Percentiles rank a stretch among this genome's conserved stretches.
phyloP scores from a whole-genome alignment of 2,329 filamentous ascomycete species.

The Hymenoscyphus fructigenus region DNA sequence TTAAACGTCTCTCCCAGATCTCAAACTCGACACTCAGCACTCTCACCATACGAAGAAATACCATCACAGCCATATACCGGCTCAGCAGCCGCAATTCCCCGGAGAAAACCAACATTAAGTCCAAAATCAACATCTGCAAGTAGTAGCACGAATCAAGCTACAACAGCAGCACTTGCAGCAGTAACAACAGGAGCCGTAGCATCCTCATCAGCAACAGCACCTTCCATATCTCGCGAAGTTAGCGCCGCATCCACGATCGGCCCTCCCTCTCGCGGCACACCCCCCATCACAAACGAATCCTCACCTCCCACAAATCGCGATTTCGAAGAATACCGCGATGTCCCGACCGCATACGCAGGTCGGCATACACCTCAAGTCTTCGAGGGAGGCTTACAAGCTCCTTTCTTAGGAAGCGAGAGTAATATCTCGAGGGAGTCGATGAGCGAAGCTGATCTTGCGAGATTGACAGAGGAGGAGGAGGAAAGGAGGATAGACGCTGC shows the following conservation, averaged over 20 bases:
- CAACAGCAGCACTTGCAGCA: background rate
- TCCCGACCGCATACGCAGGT: conserved; percentile 22
- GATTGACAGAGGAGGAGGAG: conserved; percentile 31
- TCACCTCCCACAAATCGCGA: background rate
- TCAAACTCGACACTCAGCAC: conserved; percentile 20
- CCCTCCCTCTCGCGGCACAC: conserved; percentile 1
- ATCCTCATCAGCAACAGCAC: background rate
- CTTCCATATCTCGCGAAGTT: conserved; percentile 20
- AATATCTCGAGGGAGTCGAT: conserved; percentile 17
- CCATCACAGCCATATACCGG: conserved; percentile 21
- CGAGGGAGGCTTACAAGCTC: background rate
- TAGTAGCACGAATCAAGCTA: background rate
- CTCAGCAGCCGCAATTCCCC: conserved; percentile 19
- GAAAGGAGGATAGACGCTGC: conserved; percentile 35
- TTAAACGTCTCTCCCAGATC: conserved; percentile 9
- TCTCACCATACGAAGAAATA: conserved; percentile 17
- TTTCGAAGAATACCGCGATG: conserved; percentile 26
- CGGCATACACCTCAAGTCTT: conserved; percentile 24
- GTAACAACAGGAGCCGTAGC: background rate
- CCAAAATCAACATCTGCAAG: background rate
- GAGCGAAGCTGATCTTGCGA: conserved; percentile 29
- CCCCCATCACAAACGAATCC: background rate
- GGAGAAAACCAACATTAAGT: conserved; percentile 22
- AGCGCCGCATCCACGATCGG: conserved; percentile 14
- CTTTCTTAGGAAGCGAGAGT: conserved; percentile 10